Percentiles rank a stretch among this genome's conserved stretches.
phyloP scores from a whole-genome alignment of 768 basidiomycete genomes.

The Melanogaster broomeanus region DNA sequence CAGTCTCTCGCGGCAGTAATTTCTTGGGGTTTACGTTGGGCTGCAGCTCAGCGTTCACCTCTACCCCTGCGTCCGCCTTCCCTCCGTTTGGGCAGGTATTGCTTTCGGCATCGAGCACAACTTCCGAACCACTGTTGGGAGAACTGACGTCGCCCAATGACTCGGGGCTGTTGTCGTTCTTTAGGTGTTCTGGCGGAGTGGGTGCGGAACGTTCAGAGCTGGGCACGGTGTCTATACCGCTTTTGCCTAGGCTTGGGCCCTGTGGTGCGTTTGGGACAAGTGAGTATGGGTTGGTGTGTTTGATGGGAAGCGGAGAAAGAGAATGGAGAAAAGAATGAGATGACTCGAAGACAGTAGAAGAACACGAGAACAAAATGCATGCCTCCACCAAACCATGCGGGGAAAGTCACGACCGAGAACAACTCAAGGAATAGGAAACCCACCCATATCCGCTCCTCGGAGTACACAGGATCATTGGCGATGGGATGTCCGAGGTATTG shows the following conservation, averaged over 20 bases:
- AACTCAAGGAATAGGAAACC: constrained; percentile 9
- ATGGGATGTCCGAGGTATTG: constrained; percentile 94
- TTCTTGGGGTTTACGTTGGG: constrained; percentile 40
- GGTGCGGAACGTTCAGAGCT: constrained; percentile 66
- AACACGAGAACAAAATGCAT: background rate
- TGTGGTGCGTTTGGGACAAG: constrained; percentile 22
- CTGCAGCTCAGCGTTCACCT: background rate
- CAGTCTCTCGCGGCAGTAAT: constrained; percentile 79
- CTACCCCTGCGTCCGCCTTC: background rate
- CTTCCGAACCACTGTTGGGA: background rate
- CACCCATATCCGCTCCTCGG: constrained; percentile 77
- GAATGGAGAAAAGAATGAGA: background rate
- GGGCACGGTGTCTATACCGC: constrained; percentile 78
- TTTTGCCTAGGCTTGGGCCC: constrained; percentile 75
- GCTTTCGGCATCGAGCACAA: background rate
- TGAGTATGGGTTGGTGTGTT: background rate
- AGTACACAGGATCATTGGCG: constrained; percentile 94
- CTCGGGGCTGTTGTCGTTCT: constrained; percentile 48
- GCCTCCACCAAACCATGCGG: background rate
- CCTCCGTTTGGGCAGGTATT: background rate
- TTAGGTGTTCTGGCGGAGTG: constrained; percentile 44
- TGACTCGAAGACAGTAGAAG: background rate
- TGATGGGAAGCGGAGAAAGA: background rate
- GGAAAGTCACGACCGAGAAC: background rate
- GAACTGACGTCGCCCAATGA: constrained; percentile 25